Conservation (phyloP, 2,329 filamentous ascomycete genomes). For the Westerdykella ornata region DNA sequence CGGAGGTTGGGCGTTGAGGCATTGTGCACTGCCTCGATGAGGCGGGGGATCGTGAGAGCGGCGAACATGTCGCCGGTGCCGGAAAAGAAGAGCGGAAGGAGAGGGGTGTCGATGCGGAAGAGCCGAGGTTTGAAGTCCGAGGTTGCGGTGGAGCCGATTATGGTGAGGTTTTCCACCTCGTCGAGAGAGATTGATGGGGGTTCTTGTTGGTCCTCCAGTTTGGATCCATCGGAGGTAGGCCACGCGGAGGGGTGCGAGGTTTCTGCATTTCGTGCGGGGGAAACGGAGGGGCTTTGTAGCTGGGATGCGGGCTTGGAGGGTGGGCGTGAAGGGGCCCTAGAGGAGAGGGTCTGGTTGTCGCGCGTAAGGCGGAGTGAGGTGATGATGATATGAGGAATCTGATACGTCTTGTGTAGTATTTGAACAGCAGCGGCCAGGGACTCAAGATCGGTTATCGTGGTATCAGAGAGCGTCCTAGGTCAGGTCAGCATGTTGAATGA, state of each 20-base stretch:
- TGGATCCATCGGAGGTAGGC: neutral
- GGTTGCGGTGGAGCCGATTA: slow-evolving; percentile 71
- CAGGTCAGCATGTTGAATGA: slow-evolving; percentile 1
- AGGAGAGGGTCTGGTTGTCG: slow-evolving; percentile 42
- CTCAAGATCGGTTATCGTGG: slow-evolving; percentile 69
- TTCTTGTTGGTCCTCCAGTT: slow-evolving; percentile 14
- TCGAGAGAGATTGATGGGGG: slow-evolving; percentile 2
- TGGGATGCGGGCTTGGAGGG: slow-evolving; percentile 28
- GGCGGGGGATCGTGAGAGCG: slow-evolving; percentile 76
- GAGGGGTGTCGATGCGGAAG: slow-evolving; percentile 81
- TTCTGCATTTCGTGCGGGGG: slow-evolving; percentile 9
- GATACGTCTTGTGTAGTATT: slow-evolving; percentile 67
- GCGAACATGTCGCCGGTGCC: slow-evolving; percentile 99
- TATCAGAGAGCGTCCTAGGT: slow-evolving; percentile 71
- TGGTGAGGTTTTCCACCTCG: slow-evolving; percentile 48
- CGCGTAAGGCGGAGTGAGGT: slow-evolving; percentile 71
- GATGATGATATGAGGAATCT: slow-evolving; percentile 82
- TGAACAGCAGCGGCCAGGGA: slow-evolving; percentile 69
- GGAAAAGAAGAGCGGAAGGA: slow-evolving; percentile 88
- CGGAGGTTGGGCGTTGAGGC: slow-evolving; percentile 43
- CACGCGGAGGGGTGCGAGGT: slow-evolving; percentile 11
- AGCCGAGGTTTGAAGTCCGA: slow-evolving; percentile 62
- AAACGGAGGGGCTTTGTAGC: slow-evolving; percentile 16
- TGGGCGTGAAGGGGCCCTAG: slow-evolving; percentile 16
- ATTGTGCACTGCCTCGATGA: slow-evolving; percentile 69